These are phyloP conservation scores for Phanerodontia chrysosporium DNA, from an alignment of 768 basidiomycete species.

Conservation along the genomic window DNA sequence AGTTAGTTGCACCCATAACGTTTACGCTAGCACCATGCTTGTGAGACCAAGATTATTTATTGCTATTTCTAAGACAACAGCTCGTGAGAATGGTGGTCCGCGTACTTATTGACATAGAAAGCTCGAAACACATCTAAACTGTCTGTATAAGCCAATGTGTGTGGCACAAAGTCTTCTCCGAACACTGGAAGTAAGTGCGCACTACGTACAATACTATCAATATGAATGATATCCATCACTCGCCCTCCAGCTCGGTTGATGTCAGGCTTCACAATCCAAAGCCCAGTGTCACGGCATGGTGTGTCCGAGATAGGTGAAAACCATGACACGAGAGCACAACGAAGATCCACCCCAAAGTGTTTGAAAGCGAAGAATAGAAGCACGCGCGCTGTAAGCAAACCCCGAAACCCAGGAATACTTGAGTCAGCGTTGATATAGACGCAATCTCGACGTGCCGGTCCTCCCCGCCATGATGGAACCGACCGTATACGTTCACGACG, in stretches of 20 bases:
- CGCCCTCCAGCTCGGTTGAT: neutral
- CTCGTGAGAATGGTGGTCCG: constrained; percentile 15
- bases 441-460: constrained; percentile 16
- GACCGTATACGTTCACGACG: constrained; percentile 21
- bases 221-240: constrained; percentile 19
- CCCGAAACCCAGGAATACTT: constrained; percentile 13
- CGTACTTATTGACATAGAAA: constrained; percentile 15
- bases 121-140: constrained; percentile 6
- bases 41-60: constrained; percentile 11
- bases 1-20: no score
- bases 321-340: constrained; percentile 23
- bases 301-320: constrained; percentile 14
- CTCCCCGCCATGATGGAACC: constrained; percentile 19
- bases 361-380: constrained; percentile 25
- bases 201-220: constrained; percentile 26
- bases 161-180: constrained; percentile 1
- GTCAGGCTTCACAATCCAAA: constrained; percentile 26
- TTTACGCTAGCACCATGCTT: no score
- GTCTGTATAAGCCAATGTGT: neutral
- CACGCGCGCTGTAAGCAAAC: constrained; percentile 16
- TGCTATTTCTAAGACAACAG: no score
- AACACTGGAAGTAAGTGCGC: constrained; percentile 22
- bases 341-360: constrained; percentile 3
- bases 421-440: constrained; percentile 19
- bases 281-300: constrained; percentile 22